Evolutionary conservation across 2,329 filamentous ascomycete species (phyloP).

Genomic region (Biscogniauxia marginata): DNA sequence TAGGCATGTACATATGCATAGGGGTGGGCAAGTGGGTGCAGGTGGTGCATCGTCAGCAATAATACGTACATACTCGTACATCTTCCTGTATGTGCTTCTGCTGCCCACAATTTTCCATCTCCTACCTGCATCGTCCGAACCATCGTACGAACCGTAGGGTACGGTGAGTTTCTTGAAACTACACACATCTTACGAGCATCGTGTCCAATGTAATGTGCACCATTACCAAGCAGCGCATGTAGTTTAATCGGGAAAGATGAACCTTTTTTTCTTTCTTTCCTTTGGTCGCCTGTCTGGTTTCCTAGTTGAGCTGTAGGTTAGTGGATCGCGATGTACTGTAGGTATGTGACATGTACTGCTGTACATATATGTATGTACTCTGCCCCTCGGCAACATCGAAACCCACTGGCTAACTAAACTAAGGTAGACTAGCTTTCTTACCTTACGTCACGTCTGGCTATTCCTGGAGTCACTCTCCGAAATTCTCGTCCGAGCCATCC

Average conservation of each 20-base stretch:
- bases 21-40: too few relatives aligned
- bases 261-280: too few relatives aligned
- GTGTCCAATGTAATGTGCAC: not conserved
- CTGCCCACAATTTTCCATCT: not conserved
- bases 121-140: not conserved
- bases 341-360: too few relatives aligned
- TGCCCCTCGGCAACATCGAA: not conserved
- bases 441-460: not conserved
- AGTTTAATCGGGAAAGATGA: too few relatives aligned
- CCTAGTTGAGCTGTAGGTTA: not conserved
- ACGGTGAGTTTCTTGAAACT: not conserved
- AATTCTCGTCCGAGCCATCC: not conserved
- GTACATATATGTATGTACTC: not conserved
- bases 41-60: not conserved
- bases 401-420: not conserved
- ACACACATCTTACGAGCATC: not conserved
- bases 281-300: not conserved
- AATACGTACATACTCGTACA: not conserved
- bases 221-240: not conserved
- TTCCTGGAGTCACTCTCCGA: not conserved
- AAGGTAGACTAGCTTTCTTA: not conserved
- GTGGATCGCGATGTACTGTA: not conserved
- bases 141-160: not conserved
- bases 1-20: not conserved
- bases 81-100: not conserved